A percentile compares a stretch with the other conserved stretches of the same genome.
Evolutionary conservation across 257 asterid genomes (phyloP).

Genomic region (Cynanchum wilfordii): DNA sequence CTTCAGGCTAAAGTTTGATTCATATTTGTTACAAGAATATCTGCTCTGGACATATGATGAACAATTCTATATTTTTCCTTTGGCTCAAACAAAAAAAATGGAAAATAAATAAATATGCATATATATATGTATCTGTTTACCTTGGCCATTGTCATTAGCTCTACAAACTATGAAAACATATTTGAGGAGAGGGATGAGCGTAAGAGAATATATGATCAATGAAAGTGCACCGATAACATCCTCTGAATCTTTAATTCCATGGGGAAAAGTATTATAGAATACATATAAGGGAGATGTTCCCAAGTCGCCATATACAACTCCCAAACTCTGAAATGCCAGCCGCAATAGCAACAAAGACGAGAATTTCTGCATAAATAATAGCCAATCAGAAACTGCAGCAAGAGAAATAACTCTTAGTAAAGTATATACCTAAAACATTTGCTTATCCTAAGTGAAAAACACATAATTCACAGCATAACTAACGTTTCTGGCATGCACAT

Average conservation of each 20-base stretch:
- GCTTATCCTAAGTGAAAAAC: neutral
- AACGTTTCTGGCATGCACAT: neutral
- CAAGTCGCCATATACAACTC: slow-evolving; percentile 96
- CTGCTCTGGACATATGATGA: neutral
- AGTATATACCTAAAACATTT: neutral
- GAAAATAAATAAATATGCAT: neutral
- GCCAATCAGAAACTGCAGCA: slow-evolving; percentile 6
- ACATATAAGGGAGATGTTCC: slow-evolving; percentile 98
- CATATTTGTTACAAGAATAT: neutral
- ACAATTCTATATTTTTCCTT: neutral
- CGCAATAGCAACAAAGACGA: slow-evolving; percentile 73
- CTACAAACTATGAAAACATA: slow-evolving; percentile 95
- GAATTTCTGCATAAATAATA: slow-evolving; percentile 54
- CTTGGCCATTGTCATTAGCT: slow-evolving; percentile 98
- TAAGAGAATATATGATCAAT: slow-evolving; percentile 85
- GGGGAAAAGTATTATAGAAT: slow-evolving; percentile 91
- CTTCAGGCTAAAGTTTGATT: neutral
- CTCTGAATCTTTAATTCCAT: slow-evolving; percentile 64
- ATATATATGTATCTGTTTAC: slow-evolving; percentile 30
- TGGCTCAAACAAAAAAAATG: neutral
- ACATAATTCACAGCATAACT: neutral
- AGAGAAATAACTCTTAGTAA: neutral
- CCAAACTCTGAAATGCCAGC: slow-evolving; percentile 97
- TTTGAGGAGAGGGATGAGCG: slow-evolving; percentile 95
- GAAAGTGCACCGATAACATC: slow-evolving; percentile 95